Conservation (phyloP, 139 green algal species). For the Chlorella sp. region DNA sequence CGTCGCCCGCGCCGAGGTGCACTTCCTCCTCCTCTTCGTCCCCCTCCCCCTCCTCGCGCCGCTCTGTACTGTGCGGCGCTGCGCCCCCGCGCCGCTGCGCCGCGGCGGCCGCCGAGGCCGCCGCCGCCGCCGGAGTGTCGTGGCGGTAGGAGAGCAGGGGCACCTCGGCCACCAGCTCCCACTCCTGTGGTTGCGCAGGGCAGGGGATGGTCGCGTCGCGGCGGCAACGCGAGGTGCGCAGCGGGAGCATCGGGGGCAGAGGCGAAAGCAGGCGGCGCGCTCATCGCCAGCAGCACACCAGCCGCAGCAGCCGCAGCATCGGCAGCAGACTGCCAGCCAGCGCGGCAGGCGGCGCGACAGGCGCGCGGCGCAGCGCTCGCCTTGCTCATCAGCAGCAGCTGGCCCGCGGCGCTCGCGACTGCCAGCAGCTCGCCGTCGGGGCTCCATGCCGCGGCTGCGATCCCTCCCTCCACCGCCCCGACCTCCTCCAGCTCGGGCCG, state of each 20-base stretch:
- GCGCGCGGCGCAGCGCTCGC: not conserved
- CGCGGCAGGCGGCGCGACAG: no score
- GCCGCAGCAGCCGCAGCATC: not conserved
- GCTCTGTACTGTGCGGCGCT: not conserved
- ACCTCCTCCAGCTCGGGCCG: constrained; percentile 50
- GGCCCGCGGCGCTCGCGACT: constrained; percentile 53
- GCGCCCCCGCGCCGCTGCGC: not conserved
- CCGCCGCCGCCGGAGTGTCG: not conserved
- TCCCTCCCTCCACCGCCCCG: constrained; percentile 63
- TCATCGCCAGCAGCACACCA: not conserved
- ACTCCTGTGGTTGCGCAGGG: constrained; percentile 2
- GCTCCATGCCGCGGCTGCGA: constrained; percentile 66
- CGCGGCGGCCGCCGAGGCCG: not conserved
- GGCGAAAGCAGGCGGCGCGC: no score
- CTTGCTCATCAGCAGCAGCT: constrained; percentile 82
- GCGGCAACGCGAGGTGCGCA: no score
- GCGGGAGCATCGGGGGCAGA: no score
- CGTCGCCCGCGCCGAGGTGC: not conserved
- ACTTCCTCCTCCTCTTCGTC: not conserved
- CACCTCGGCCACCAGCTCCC: constrained; percentile 16
- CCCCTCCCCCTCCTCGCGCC: not conserved
- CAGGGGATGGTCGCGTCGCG: not conserved
- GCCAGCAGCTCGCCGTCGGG: constrained; percentile 84
- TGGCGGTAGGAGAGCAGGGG: constrained; percentile 2
- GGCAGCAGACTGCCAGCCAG: no score